These are phyloP conservation scores for Coemansia erecta DNA, from an alignment of 192 early-diverging fungal species.

Conservation along the genomic window DNA sequence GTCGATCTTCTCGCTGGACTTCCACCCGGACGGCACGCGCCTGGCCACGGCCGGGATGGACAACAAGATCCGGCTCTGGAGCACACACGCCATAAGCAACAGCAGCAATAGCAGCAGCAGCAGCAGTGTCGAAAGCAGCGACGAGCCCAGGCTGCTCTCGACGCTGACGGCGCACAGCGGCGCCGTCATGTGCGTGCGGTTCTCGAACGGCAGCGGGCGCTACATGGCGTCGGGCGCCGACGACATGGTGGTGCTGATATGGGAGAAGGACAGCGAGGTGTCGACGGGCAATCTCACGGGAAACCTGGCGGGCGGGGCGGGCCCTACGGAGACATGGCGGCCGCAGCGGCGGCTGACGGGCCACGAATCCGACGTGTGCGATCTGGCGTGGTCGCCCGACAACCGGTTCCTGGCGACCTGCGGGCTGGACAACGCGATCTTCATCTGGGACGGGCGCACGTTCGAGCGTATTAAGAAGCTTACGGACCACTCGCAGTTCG, in stretches of 20 bases:
- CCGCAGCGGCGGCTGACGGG: slow-evolving; percentile 72
- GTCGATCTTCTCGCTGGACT: slow-evolving; percentile 84
- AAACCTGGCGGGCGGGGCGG: slow-evolving; percentile 6
- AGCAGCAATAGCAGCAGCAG: slow-evolving; percentile 10
- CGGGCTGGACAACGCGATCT: slow-evolving; percentile 77
- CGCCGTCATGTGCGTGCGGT: slow-evolving; percentile 85
- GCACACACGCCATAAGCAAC: slow-evolving; percentile 57
- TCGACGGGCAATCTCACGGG: slow-evolving; percentile 6
- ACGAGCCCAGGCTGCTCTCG: slow-evolving; percentile 64
- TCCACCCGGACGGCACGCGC: slow-evolving; percentile 76
- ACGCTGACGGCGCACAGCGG: slow-evolving; percentile 84
- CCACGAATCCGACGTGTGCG: slow-evolving; percentile 89
- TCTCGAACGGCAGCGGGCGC: slow-evolving; percentile 66
- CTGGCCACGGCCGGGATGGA: slow-evolving; percentile 90
- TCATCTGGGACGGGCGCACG: slow-evolving; percentile 82
- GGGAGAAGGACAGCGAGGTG: slow-evolving; percentile 71
- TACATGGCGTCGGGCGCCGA: slow-evolving; percentile 90
- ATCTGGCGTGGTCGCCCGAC: slow-evolving; percentile 89
- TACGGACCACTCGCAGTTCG: slow-evolving; percentile 78
- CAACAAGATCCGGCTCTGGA: slow-evolving; percentile 90
- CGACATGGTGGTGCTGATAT: slow-evolving; percentile 89
- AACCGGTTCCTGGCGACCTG: slow-evolving; percentile 85
- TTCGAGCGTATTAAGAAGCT: slow-evolving; percentile 72
- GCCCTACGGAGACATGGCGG: slow-evolving; percentile 63
- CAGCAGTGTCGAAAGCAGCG: slow-evolving; percentile 44